These are phyloP conservation scores for Apiospora saccharicola DNA, from an alignment of 2,329 filamentous ascomycete species.

Conservation along the genomic window DNA sequence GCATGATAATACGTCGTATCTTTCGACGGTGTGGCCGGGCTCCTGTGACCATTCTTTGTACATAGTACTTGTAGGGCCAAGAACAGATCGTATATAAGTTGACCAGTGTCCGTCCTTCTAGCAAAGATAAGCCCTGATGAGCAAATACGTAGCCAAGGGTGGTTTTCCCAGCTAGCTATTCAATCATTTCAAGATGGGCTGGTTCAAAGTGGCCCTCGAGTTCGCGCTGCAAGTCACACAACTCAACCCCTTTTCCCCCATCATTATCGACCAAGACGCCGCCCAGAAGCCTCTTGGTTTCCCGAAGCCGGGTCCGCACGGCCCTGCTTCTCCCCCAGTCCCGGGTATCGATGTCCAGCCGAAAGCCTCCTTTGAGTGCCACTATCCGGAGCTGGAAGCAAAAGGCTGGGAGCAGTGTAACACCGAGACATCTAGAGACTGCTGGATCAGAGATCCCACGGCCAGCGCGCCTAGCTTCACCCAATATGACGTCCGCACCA, in stretches of 20 bases:
- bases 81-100: neutral
- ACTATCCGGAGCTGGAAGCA: conserved; percentile 31
- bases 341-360: conserved; percentile 24
- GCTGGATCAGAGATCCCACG: conserved; percentile 32
- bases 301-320: conserved; percentile 13
- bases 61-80: neutral
- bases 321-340: neutral
- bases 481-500: conserved; percentile 31
- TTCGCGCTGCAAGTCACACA: conserved; percentile 30
- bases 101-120: neutral
- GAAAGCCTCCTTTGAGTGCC: conserved; percentile 25
- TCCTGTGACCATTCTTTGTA: neutral
- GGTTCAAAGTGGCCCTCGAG: conserved; percentile 31
- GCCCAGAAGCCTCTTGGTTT: conserved; percentile 29
- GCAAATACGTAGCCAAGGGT: neutral
- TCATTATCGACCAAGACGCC: conserved; percentile 24
- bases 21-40: neutral
- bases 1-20: neutral
- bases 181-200: conserved; percentile 23
- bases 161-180: neutral
- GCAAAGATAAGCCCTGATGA: neutral
- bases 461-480: conserved; percentile 27
- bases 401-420: conserved; percentile 34
- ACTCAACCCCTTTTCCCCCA: conserved; percentile 26
- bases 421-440: conserved; percentile 30